Conservation (phyloP, 2,329 filamentous ascomycete species). For the Neodidymelliopsis sp. region DNA sequence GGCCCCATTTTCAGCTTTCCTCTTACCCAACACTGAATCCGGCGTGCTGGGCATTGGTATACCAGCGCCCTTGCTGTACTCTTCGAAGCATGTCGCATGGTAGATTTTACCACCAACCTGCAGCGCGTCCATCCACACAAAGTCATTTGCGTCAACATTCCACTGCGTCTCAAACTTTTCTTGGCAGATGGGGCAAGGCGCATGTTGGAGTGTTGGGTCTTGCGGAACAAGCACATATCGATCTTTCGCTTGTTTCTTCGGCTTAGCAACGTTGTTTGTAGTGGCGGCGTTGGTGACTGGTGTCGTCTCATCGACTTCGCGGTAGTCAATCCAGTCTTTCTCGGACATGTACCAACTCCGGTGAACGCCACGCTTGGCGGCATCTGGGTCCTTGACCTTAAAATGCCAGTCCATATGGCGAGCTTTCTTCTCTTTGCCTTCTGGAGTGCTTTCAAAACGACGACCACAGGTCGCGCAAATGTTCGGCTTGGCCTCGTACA, state of each 20-base stretch:
- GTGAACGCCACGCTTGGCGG: constrained; percentile 84
- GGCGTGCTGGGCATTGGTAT: constrained; percentile 45
- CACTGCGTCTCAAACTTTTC: constrained; percentile 93
- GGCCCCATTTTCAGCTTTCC: constrained; percentile 40
- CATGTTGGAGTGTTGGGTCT: constrained; percentile 75
- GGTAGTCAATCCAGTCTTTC: constrained; percentile 90
- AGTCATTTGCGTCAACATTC: constrained; percentile 92
- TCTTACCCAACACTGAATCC: constrained; percentile 48
- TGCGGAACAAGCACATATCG: constrained; percentile 86
- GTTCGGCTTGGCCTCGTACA: constrained; percentile 84
- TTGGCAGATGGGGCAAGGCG: constrained; percentile 90
- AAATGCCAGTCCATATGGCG: constrained; percentile 99
- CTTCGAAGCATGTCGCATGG: constrained; percentile 87
- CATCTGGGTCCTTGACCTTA: constrained; percentile 86
- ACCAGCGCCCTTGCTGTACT: constrained; percentile 55
- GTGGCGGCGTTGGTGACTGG: constrained; percentile 40
- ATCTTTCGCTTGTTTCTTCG: constrained; percentile 63
- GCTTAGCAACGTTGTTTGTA: constrained; percentile 49
- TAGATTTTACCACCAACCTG: constrained; percentile 81
- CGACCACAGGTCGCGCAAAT: constrained; percentile 92
- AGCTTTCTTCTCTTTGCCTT: constrained; percentile 84
- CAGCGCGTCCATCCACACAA: constrained; percentile 92
- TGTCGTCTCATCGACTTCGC: constrained; percentile 74
- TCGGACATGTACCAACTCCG: constrained; percentile 96
- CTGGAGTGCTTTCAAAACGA: constrained; percentile 78